These are phyloP conservation scores for Glarea lozoyensis DNA, from an alignment of 495 filamentous ascomycete genomes.

Conservation along the genomic window DNA sequence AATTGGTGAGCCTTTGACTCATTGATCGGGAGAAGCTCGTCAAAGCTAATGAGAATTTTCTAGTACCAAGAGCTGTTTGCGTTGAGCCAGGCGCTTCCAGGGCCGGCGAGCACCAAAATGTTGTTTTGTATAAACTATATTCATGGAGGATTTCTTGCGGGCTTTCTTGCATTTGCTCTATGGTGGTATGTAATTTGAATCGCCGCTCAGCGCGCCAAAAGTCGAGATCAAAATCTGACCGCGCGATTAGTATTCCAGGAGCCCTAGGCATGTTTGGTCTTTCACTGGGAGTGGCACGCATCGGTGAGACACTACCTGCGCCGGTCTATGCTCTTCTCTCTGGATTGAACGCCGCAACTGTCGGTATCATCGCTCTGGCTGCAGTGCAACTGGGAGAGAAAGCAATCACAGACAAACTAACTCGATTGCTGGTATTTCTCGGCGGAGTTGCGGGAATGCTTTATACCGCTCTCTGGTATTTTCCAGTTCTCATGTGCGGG, in stretches of 20 bases:
- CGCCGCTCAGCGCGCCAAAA: too few relatives aligned
- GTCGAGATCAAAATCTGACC: neutral
- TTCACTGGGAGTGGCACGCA: conserved; percentile 55
- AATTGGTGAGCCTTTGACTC: too few relatives aligned
- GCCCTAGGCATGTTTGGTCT: conserved; percentile 71
- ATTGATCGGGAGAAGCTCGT: too few relatives aligned
- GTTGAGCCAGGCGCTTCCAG: conserved; percentile 66
- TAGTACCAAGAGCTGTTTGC: conserved; percentile 81
- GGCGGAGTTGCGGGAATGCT: conserved; percentile 59
- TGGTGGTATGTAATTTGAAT: conserved; percentile 62
- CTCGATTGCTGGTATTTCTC: conserved; percentile 61
- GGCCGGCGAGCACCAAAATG: conserved; percentile 76
- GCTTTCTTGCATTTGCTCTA: conserved; percentile 54
- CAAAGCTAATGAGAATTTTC: neutral
- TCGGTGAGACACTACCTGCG: conserved; percentile 49
- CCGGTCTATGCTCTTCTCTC: conserved; percentile 69
- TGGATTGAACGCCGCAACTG: conserved; percentile 69
- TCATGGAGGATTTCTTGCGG: conserved; percentile 52
- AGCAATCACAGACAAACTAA: conserved; percentile 64
- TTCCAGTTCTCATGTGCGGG: conserved; percentile 58
- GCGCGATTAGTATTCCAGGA: conserved; percentile 53
- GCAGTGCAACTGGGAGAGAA: conserved; percentile 67
- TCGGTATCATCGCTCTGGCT: conserved; percentile 72
- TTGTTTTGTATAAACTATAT: conserved; percentile 63
- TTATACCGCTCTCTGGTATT: conserved; percentile 79